These are phyloP conservation scores for Aspergillus leporis DNA, from an alignment of 495 filamentous ascomycete genomes.

Conservation along the genomic window DNA sequence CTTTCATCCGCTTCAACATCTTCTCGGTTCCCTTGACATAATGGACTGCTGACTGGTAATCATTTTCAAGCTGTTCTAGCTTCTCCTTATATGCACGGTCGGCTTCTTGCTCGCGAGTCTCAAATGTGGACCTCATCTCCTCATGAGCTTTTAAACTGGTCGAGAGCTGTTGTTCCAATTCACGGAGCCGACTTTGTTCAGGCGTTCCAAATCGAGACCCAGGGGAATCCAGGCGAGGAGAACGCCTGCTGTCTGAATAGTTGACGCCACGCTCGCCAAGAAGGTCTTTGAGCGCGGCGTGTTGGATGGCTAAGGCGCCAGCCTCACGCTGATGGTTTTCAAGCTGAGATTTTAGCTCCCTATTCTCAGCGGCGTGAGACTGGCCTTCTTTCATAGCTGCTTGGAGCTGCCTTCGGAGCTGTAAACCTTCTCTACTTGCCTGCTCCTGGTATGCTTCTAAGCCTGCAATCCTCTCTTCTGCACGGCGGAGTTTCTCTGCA, in stretches of 20 bases:
- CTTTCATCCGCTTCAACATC: constrained; percentile 98
- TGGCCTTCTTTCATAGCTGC: constrained; percentile 77
- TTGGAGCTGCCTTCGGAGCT: constrained; percentile 86
- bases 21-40: constrained; percentile 99
- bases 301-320: constrained; percentile 86
- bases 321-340: constrained; percentile 83
- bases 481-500: constrained; percentile 83
- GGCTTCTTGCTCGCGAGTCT: constrained; percentile 77
- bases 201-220: constrained; percentile 77
- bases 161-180: constrained; percentile 88
- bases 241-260: constrained; percentile 53
- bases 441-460: constrained; percentile 97
- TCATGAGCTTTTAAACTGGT: constrained; percentile 76
- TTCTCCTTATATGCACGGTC: constrained; percentile 87
- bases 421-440: constrained; percentile 85
- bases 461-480: constrained; percentile 94
- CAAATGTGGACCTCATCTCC: constrained; percentile 73
- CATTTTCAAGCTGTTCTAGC: constrained; percentile 86
- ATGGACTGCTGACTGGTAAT: constrained; percentile 99
- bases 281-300: constrained; percentile 88
- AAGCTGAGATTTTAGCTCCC: constrained; percentile 75
- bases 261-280: constrained; percentile 82
- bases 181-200: constrained; percentile 76
- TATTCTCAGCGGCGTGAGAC: constrained; percentile 69
- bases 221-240: constrained; percentile 62